Base-by-base conservation (phyloP, 169 alveolate species). In the Cryptosporidium tyzzeri region DNA sequence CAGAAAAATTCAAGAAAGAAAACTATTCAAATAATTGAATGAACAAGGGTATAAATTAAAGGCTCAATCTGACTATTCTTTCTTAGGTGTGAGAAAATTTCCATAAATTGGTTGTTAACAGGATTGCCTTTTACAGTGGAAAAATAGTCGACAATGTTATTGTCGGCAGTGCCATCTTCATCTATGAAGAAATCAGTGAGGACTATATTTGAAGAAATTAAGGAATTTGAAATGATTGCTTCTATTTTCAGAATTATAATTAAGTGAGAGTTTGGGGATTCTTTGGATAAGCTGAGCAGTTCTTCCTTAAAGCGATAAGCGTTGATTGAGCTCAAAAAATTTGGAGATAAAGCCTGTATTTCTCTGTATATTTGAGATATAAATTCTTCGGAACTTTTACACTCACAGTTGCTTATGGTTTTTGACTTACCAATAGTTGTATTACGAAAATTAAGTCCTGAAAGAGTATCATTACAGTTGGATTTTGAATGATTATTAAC, bases 41-140 rank as follows among this genome's bases (percentile, higher is more conserved):
- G 86, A 16, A 73, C 26, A 31, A 73, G 48, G 31, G 86, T 73
- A 73, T 73, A 73, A 48, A 73, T 58, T 39, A 73, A 73, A 50
- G 86, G 86, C 12, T 73, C 51, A n/a, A 33, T 35, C 58, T 53
- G 29, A 35, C 21, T 5, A 31, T 71, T 37, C 7, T 4, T 31
- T 39, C 55, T 39, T 33, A 37, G 12, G 7, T 21, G 44, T 16
- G 10, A 37, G 29, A 73, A 8, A 8, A 26, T 26, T 14, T 73
- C 59, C 29, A 73, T 73, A 55, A 73, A 58, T 21, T 53, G 14
- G 58, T 29, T 41, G 14, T 58, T 59, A 29, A 35, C 55, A 9
- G 21, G 62, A 12, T 21, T 39, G 10, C 70, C 86, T 35, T 58
- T 59, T 10, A 73, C 71, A 21, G 33, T 14, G 3, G 55, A 59